Percentiles rank a stretch among this genome's conserved stretches.
Conservation (phyloP, 768 basidiomycete genomes). For the Pleurotus citrinopileatus region DNA sequence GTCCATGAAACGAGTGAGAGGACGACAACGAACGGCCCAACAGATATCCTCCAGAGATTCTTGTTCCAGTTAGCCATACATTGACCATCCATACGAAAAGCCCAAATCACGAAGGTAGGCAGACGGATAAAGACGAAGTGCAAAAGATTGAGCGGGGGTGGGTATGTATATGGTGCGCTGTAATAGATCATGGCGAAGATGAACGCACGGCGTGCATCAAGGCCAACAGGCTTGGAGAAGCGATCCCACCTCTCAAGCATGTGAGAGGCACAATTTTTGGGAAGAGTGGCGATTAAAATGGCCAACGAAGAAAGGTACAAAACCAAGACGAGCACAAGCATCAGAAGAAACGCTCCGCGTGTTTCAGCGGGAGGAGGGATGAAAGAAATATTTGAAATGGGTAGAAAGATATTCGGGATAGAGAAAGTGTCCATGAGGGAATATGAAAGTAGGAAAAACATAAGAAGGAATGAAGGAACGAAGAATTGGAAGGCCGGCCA, state of each 20-base stretch:
- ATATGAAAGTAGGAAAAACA: constrained; percentile 42
- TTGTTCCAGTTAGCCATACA: constrained; percentile 22
- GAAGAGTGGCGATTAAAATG: constrained; percentile 24
- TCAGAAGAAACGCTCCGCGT: constrained; percentile 41
- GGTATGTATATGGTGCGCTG: constrained; percentile 37
- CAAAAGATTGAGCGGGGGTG: constrained; percentile 51
- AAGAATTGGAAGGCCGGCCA: constrained; percentile 43
- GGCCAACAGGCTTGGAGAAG: constrained; percentile 41
- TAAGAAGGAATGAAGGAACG: constrained; percentile 42
- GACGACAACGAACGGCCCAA: constrained; percentile 36
- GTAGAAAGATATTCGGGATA: background rate
- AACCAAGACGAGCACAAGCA: constrained; percentile 27
- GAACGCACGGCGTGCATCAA: constrained; percentile 40
- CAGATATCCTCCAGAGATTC: constrained; percentile 38
- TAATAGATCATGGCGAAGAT: constrained; percentile 33
- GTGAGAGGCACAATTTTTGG: constrained; percentile 14
- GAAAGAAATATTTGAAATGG: constrained; percentile 9
- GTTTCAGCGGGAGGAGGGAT: constrained; percentile 45
- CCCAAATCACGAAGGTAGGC: constrained; percentile 15
- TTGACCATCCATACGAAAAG: constrained; percentile 18
- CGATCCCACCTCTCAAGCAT: constrained; percentile 40
- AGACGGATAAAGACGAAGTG: constrained; percentile 21
- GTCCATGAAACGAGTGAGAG: constrained; percentile 9
- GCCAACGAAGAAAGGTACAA: constrained; percentile 31
- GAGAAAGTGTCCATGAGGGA: constrained; percentile 40